Evolutionary conservation across 352 stramenopile genomes (phyloP), one percentile per base, ranked within the genome.

Genomic region (Pilasporangium apinafurcum): DNA sequence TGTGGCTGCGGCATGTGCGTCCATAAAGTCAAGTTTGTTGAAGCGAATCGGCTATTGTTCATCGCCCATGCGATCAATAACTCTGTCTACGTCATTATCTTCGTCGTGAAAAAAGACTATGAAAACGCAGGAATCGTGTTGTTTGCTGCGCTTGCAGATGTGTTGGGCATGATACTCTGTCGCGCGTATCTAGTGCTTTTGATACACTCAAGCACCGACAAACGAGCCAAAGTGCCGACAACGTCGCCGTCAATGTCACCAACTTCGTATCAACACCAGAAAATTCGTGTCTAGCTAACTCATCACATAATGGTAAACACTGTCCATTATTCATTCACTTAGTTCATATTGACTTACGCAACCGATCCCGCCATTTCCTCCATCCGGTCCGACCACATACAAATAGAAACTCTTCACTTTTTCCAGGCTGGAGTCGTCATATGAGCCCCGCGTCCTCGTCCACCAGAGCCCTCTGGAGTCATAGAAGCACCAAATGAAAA

Each of bases 371-470:
- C n/a, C n/a, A n/a, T n/a, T n/a, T n/a, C n/a, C n/a, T n/a, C n/a
- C n/a, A n/a, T n/a, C n/a, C n/a, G n/a, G n/a, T n/a, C n/a, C n/a
- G n/a, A n/a, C n/a, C n/a, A n/a, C n/a, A n/a, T n/a, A n/a, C n/a
- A n/a, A n/a, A n/a, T 30, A 45, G 16, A 43, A 25, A 7, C 26
- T 14, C 31, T n/a, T 64, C 56, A 81, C 49, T 82, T 79, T 57
- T 81, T 78, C 74, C 74, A 86, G 7, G 74, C 74, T 0, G 74
- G 70, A 2, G 56, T 68, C 5, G 74, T 86, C 74, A 86, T 86
- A 57, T 86, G 74, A 1, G 70, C 63, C 16, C 70, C 74, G 9
- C 74, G 75, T 31, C 79, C 79, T 20, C 72, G 71, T 29, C 66
- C 66, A 14, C 67, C 70, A 39, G 59, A 57, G n/a, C n/a, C n/a